Evolutionary conservation across 257 asterid species (phyloP).

Genomic region (Plectranthus barbatus): DNA sequence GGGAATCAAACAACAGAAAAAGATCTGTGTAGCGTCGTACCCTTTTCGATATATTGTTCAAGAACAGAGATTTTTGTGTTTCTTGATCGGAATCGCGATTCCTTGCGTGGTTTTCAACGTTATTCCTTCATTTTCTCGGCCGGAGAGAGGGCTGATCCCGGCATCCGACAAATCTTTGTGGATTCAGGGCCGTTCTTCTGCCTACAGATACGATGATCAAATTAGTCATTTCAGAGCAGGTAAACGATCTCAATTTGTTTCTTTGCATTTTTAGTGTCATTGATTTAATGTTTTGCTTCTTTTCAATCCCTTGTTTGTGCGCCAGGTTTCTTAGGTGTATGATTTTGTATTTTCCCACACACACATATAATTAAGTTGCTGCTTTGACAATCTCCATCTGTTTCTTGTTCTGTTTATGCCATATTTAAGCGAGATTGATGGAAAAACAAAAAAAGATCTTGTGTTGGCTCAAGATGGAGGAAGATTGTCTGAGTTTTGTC

Average conservation of each 20-base stretch:
- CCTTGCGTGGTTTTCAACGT: constrained; percentile 26
- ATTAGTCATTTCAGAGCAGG: constrained; percentile 32
- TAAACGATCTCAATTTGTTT: constrained; percentile 1
- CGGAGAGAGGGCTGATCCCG: constrained; percentile 10
- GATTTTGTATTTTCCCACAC: not conserved
- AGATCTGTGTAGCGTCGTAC: constrained; percentile 2
- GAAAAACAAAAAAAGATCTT: not conserved
- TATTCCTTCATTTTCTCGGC: constrained; percentile 10
- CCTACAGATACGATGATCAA: constrained; percentile 21
- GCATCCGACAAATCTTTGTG: constrained; percentile 7
- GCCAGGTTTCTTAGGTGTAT: not conserved
- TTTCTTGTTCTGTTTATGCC: constrained; percentile 8
- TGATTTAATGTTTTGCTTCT: not conserved
- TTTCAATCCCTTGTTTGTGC: not conserved
- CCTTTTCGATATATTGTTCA: constrained; percentile 38
- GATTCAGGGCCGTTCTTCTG: constrained; percentile 13
- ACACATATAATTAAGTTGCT: not conserved
- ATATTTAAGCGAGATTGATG: not conserved
- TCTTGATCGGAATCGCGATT: constrained; percentile 42
- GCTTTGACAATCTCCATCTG: not conserved
- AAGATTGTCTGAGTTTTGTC: not conserved
- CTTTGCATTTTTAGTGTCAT: not conserved
- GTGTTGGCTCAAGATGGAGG: not conserved
- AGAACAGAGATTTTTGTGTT: constrained; percentile 50
- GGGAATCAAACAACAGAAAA: constrained; percentile 9